Percentiles rank a stretch among this genome's conserved stretches.
phyloP scores from a whole-genome alignment of 371 early-diverging fungal species.

The Parasitella parasitica region DNA sequence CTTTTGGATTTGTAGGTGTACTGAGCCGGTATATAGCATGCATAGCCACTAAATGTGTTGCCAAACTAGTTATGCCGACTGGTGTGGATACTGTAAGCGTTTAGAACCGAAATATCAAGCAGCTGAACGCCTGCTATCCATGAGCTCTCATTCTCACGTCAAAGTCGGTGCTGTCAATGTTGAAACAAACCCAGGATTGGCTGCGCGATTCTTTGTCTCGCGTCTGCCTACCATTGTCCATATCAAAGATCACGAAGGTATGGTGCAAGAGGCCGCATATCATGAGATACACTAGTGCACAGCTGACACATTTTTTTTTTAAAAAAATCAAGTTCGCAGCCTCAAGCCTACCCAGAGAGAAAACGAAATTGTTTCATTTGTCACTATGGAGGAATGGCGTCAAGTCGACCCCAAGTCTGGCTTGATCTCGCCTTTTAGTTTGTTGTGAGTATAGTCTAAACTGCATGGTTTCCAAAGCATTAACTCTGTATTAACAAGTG shows the following conservation, averaged over 20 bases:
- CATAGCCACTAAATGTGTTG: neutral
- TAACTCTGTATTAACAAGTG: no score
- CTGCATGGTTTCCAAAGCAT: no score
- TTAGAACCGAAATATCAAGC: constrained; percentile 34
- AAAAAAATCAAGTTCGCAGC: constrained; percentile 9
- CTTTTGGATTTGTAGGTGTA: constrained; percentile 42
- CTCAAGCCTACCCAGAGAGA: constrained; percentile 10
- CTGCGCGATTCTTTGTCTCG: constrained; percentile 48
- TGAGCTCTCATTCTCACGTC: constrained; percentile 17
- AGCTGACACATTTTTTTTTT: no score
- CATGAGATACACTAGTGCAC: no score
- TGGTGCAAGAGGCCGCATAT: no score
- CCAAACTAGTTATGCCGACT: constrained; percentile 38
- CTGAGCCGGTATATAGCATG: neutral
- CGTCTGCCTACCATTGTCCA: constrained; percentile 47
- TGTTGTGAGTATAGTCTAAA: constrained; percentile 32
- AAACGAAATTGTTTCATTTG: constrained; percentile 23
- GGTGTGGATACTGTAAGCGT: constrained; percentile 46
- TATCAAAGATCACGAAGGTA: constrained; percentile 43
- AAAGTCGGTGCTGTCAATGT: constrained; percentile 40
- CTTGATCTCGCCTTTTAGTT: constrained; percentile 38
- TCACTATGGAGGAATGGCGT: constrained; percentile 35
- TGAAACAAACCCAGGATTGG: constrained; percentile 38
- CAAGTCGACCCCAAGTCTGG: constrained; percentile 30
- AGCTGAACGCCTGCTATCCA: constrained; percentile 21